These are phyloP conservation scores for Trichosporon sp. DNA, from an alignment of 1,284 basidiomycete genomes.

Conservation along the genomic window DNA sequence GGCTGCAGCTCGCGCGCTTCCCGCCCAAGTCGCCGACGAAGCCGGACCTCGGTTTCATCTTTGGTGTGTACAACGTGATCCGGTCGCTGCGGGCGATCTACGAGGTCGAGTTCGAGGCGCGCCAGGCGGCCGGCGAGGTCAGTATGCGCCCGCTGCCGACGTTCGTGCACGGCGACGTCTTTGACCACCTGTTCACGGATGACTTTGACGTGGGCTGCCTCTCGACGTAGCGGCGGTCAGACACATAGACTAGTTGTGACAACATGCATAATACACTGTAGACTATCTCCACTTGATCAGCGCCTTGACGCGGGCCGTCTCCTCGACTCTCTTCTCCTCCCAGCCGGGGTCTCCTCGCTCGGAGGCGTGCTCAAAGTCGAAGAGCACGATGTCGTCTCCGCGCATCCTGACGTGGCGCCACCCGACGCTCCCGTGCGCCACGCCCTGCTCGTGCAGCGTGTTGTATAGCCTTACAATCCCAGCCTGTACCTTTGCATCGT, in stretches of 20 bases:
- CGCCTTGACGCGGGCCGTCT: not conserved
- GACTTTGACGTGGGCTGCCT: slow-evolving; percentile 29
- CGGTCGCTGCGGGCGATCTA: slow-evolving; percentile 72
- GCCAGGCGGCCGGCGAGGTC: slow-evolving; percentile 8
- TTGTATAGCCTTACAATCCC: not conserved
- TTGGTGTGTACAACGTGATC: slow-evolving; percentile 78
- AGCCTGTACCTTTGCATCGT: not conserved
- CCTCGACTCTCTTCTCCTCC: not conserved
- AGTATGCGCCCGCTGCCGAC: slow-evolving; percentile 10
- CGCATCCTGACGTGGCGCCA: not conserved
- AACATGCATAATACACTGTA: not conserved
- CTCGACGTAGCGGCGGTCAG: slow-evolving; percentile 20
- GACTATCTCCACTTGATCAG: not conserved
- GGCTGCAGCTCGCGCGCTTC: slow-evolving; percentile 77
- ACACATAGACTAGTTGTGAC: not conserved
- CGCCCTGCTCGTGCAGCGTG: not conserved
- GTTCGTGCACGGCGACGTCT: slow-evolving; percentile 33
- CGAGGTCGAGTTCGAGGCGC: slow-evolving; percentile 60
- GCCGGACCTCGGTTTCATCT: slow-evolving; percentile 91
- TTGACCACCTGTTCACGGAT: slow-evolving; percentile 31
- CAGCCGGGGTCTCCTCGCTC: not conserved
- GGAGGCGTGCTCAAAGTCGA: not conserved
- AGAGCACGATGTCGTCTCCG: not conserved
- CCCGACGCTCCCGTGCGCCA: not conserved
- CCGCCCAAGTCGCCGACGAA: slow-evolving; percentile 83